Evolutionary conservation across 164 flowering plant genomes (phyloP).

Genomic region (Tetracentron sinense): DNA sequence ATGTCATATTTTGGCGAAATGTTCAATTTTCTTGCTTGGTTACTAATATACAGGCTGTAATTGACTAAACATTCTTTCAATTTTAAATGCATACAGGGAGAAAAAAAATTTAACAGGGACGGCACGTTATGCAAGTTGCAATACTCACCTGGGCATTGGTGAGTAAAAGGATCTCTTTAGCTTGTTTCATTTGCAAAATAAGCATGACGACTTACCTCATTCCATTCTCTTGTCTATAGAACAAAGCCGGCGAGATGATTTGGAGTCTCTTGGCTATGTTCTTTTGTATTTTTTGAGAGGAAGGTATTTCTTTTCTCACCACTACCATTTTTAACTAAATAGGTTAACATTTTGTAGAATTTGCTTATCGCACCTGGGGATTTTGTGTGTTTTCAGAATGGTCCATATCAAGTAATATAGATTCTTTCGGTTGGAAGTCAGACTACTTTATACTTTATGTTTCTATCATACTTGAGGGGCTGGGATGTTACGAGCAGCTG

Average conservation of each 20-base stretch:
- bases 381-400: too few species aligned
- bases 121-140: slow-evolving; percentile 99
- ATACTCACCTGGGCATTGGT: slow-evolving; percentile 99
- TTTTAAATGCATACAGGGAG: slow-evolving; percentile 48
- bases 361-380: too few species aligned
- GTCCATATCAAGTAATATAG: too few species aligned
- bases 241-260: slow-evolving; percentile 98
- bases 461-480: neutral
- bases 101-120: slow-evolving; percentile 96
- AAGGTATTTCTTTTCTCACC: slow-evolving; percentile 44
- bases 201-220: neutral
- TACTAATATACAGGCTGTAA: neutral
- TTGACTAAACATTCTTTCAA: neutral
- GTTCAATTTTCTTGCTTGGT: too few species aligned
- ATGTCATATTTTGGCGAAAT: too few species aligned
- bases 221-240: slow-evolving; percentile 38
- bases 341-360: too few species aligned
- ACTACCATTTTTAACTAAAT: too few species aligned
- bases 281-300: slow-evolving; percentile 93
- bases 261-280: slow-evolving; percentile 96
- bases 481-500: neutral
- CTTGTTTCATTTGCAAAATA: neutral
- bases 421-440: too few species aligned
- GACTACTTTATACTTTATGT: too few species aligned
- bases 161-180: slow-evolving; percentile 18